A percentile compares a stretch with the other conserved stretches of the same genome.
Conservation (phyloP, 2,329 filamentous ascomycete genomes). For the Pyrenochaeta sp. region DNA sequence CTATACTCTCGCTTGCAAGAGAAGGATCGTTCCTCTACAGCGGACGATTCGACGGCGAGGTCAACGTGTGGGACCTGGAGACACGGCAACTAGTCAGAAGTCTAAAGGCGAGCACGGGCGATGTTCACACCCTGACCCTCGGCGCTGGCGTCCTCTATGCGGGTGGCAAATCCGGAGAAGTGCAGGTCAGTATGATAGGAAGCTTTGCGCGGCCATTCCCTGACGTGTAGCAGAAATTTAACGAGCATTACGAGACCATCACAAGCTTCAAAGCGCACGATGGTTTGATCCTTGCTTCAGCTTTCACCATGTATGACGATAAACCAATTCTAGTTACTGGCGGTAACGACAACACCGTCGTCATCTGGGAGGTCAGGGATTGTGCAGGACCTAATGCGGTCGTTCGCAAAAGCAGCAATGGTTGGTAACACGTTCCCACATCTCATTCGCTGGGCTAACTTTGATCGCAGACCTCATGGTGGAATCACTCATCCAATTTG, state of each 20-base stretch:
- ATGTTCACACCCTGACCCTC: slow-evolving; percentile 87
- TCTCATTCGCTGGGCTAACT: slow-evolving; percentile 27
- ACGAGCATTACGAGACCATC: slow-evolving; percentile 83
- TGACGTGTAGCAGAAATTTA: slow-evolving; percentile 66
- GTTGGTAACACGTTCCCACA: slow-evolving; percentile 43
- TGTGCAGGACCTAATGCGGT: slow-evolving; percentile 58
- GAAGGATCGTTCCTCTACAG: slow-evolving; percentile 94
- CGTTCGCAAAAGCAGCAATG: slow-evolving; percentile 64
- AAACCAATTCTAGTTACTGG: slow-evolving; percentile 92
- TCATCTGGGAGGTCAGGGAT: slow-evolving; percentile 82
- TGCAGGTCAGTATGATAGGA: slow-evolving; percentile 65
- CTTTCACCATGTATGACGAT: slow-evolving; percentile 72
- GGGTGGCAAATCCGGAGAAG: slow-evolving; percentile 86
- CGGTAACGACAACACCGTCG: slow-evolving; percentile 88
- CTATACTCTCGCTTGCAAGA: slow-evolving; percentile 79
- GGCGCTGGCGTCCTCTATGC: slow-evolving; percentile 87
- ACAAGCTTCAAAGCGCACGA: slow-evolving; percentile 83
- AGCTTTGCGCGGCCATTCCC: background rate
- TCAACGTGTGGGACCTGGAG: slow-evolving; percentile 97
- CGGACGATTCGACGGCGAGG: slow-evolving; percentile 83
- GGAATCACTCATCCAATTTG: slow-evolving; percentile 77
- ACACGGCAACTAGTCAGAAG: slow-evolving; percentile 89
- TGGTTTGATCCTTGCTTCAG: slow-evolving; percentile 86
- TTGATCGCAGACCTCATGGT: slow-evolving; percentile 64
- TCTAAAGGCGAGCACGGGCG: slow-evolving; percentile 79